phyloP scores from a whole-genome alignment of 768 basidiomycete species.

The Agaricus subrufescens region DNA sequence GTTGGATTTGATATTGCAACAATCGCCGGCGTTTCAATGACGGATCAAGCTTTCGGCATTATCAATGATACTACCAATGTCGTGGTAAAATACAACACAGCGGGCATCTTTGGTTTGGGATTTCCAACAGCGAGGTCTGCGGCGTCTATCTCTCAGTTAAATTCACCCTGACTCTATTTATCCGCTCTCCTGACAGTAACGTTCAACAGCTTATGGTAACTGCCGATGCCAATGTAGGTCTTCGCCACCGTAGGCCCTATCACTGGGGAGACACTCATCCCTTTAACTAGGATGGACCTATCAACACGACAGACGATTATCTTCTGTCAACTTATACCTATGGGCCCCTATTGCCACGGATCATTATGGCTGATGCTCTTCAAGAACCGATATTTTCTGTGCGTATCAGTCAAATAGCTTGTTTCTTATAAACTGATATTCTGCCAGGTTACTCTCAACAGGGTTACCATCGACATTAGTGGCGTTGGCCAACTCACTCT shows the following conservation, averaged over 20 bases:
- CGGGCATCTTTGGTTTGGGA: conserved; percentile 65
- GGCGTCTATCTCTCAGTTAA: not conserved
- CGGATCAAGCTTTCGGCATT: conserved; percentile 50
- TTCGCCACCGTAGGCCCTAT: not conserved
- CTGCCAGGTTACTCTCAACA: conserved; percentile 46
- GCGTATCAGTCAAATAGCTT: conserved; percentile 3
- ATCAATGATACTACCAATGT: conserved; percentile 55
- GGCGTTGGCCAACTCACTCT: conserved; percentile 58
- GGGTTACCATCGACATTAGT: conserved; percentile 53
- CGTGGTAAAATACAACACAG: conserved; percentile 47
- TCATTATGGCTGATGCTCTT: conserved; percentile 37
- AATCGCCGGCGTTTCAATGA: conserved; percentile 47
- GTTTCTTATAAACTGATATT: not conserved
- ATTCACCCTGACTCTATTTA: not conserved
- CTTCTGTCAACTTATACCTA: conserved; percentile 28
- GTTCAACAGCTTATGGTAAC: conserved; percentile 29
- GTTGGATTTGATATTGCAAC: conserved; percentile 50
- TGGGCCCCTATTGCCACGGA: conserved; percentile 44
- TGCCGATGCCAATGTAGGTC: conserved; percentile 16
- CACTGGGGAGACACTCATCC: not conserved
- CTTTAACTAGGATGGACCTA: conserved; percentile 16
- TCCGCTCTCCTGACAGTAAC: conserved; percentile 23
- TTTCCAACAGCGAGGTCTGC: conserved; percentile 62
- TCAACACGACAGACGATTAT: conserved; percentile 30
- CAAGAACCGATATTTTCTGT: conserved; percentile 49